A percentile compares a stretch with the other conserved stretches of the same genome.
Evolutionary conservation across 768 basidiomycete genomes (phyloP).

Genomic region (Termitomyces sp.): DNA sequence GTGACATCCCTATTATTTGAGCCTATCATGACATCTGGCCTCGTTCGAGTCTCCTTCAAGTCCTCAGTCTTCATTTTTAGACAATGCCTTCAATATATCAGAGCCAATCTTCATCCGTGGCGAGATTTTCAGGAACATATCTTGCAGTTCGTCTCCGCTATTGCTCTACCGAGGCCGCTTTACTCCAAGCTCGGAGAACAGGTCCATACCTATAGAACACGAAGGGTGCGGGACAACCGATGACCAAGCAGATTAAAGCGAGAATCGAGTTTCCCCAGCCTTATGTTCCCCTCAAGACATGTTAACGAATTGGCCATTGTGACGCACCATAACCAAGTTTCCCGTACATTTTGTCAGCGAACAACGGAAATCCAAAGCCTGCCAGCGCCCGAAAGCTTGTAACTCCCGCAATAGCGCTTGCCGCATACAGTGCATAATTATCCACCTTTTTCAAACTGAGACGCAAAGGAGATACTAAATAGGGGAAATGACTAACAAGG

Average conservation of each 20-base stretch:
- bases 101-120: neutral
- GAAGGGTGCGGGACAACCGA: slow-evolving; percentile 49
- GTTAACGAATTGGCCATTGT: neutral
- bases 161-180: slow-evolving; percentile 28
- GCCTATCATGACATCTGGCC: neutral
- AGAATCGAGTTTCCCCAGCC: slow-evolving; percentile 57
- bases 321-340: slow-evolving; percentile 38
- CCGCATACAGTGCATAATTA: slow-evolving; percentile 73
- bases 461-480: slow-evolving; percentile 13
- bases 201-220: slow-evolving; percentile 36
- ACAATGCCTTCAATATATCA: neutral
- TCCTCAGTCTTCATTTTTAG: neutral
- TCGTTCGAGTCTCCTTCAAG: neutral
- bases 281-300: slow-evolving; percentile 11
- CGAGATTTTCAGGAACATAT: neutral
- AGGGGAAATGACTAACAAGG: slow-evolving; percentile 34
- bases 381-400: slow-evolving; percentile 50
- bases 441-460: slow-evolving; percentile 52
- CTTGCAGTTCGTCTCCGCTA: neutral
- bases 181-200: slow-evolving; percentile 30
- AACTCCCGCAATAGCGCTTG: slow-evolving; percentile 53
- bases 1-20: neutral
- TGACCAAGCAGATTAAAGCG: slow-evolving; percentile 42
- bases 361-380: slow-evolving; percentile 62
- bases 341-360: slow-evolving; percentile 53